Percentiles rank a stretch among this genome's conserved stretches.
Conservation (phyloP, 306 rosid genomes). For the Lathyrus sativus region DNA sequence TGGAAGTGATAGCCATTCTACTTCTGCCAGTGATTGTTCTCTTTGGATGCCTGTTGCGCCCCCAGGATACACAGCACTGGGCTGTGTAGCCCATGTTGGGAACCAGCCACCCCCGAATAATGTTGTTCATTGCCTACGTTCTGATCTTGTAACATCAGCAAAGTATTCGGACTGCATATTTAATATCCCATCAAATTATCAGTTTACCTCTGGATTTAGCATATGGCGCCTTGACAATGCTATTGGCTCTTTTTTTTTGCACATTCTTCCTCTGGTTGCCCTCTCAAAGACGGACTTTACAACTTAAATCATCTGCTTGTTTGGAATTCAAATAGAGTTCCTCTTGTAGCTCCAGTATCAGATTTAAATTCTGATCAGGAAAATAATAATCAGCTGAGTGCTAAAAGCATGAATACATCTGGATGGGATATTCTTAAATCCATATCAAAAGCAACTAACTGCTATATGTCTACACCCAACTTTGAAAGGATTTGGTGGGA, state of each 20-base stretch:
- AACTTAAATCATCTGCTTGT: conserved; percentile 86
- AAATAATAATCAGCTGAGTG: conserved; percentile 52
- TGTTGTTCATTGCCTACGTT: conserved; percentile 80
- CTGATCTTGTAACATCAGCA: conserved; percentile 82
- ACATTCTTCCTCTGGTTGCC: conserved; percentile 64
- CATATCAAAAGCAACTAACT: too few relatives aligned
- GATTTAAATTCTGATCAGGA: conserved; percentile 49
- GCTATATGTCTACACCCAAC: too few relatives aligned
- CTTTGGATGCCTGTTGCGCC: conserved; percentile 97
- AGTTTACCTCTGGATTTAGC: conserved; percentile 69
- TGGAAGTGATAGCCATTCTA: conserved; percentile 48
- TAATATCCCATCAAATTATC: conserved; percentile 53
- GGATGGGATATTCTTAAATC: conserved; percentile 91
- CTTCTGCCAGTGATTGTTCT: conserved; percentile 65
- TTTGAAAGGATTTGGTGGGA: too few relatives aligned
- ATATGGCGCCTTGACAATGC: conserved; percentile 93
- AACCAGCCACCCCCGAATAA: conserved; percentile 76
- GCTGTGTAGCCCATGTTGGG: conserved; percentile 83
- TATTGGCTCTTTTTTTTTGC: conserved; percentile 83
- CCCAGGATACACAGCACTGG: conserved; percentile 79
- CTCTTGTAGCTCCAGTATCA: conserved; percentile 51
- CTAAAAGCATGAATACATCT: conserved; percentile 59
- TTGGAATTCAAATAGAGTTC: conserved; percentile 65
- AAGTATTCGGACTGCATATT: conserved; percentile 73
- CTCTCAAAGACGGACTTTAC: conserved; percentile 53